These are phyloP conservation scores for Chlorella variabilis DNA, from an alignment of 163 green algal species.

Conservation along the genomic window DNA sequence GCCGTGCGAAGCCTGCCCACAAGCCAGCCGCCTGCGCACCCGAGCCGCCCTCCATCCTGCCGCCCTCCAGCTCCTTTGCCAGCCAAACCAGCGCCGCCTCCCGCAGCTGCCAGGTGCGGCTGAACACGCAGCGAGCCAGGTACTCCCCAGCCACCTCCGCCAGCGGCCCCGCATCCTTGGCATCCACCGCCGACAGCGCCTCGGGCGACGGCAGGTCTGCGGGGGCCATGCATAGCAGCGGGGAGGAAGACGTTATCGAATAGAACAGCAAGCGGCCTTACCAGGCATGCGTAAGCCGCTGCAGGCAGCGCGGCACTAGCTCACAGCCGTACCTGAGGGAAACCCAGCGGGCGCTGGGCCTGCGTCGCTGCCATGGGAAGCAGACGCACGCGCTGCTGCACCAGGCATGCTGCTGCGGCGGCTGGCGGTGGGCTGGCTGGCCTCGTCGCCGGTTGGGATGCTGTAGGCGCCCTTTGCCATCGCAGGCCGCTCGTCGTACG, in stretches of 20 bases:
- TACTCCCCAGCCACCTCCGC: conserved; percentile 76
- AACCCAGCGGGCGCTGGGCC: conserved; percentile 12
- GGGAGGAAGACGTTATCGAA: too few species aligned
- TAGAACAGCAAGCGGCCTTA: too few species aligned
- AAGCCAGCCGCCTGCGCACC: conserved; percentile 1
- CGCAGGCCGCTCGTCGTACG: conserved; percentile 74
- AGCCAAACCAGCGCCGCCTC: conserved; percentile 70
- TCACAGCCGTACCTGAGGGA: not conserved
- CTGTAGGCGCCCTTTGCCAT: conserved; percentile 52
- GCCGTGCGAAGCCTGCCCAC: too few species aligned
- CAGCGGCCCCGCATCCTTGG: conserved; percentile 72
- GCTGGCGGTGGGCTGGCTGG: not conserved
- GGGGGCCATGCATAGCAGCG: not conserved
- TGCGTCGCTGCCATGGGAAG: not conserved
- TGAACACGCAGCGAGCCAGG: conserved; percentile 70
- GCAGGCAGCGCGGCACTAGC: too few species aligned
- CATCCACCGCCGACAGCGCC: conserved; percentile 54
- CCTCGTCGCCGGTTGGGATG: conserved; percentile 23
- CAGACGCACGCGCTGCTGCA: not conserved
- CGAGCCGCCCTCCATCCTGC: not conserved
- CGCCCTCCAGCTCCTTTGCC: not conserved
- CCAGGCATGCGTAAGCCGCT: too few species aligned
- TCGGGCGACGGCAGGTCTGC: conserved; percentile 80
- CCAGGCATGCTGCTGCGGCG: not conserved
- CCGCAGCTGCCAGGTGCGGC: conserved; percentile 86